These are phyloP conservation scores for Massariosphaeria phaeospora DNA, from an alignment of 495 filamentous ascomycete species.

Conservation along the genomic window DNA sequence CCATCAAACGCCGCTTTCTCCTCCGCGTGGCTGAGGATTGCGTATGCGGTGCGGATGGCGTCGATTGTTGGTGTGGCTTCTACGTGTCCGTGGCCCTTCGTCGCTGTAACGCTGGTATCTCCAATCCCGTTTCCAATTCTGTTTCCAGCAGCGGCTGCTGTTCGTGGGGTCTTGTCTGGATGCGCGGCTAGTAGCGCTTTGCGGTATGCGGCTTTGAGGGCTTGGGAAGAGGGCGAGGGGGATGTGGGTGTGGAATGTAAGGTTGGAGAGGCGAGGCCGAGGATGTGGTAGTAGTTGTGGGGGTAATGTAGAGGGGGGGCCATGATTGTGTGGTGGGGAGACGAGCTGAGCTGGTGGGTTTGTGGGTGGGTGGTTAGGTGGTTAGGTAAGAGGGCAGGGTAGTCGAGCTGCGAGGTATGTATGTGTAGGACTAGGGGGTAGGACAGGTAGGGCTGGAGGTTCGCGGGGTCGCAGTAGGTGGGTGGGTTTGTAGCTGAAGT, in stretches of 20 bases:
- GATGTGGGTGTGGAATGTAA: background rate
- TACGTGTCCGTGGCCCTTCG: background rate
- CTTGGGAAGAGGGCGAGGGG: too few relatives aligned
- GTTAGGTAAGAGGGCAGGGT: too few relatives aligned
- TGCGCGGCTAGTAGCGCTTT: slow-evolving; percentile 15
- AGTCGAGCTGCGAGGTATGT: background rate
- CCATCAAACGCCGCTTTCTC: background rate
- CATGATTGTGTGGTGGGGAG: background rate
- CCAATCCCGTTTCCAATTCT: background rate
- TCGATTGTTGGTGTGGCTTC: background rate
- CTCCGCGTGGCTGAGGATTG: background rate
- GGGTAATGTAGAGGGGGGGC: background rate
- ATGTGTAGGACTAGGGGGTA: too few relatives aligned
- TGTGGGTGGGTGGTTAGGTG: background rate
- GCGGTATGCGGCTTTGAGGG: slow-evolving; percentile 9
- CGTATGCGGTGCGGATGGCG: background rate
- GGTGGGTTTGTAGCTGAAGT: too few relatives aligned
- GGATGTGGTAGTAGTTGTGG: slow-evolving; percentile 20
- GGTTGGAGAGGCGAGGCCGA: slow-evolving; percentile 8
- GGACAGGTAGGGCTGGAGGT: too few relatives aligned
- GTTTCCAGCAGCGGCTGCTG: background rate
- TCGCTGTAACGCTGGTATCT: background rate
- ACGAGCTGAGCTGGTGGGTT: background rate
- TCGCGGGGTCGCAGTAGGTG: too few relatives aligned
- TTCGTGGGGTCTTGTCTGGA: slow-evolving; percentile 14